These are phyloP conservation scores for Neonectria coccinea DNA, from an alignment of 2,329 filamentous ascomycete genomes.

Conservation along the genomic window DNA sequence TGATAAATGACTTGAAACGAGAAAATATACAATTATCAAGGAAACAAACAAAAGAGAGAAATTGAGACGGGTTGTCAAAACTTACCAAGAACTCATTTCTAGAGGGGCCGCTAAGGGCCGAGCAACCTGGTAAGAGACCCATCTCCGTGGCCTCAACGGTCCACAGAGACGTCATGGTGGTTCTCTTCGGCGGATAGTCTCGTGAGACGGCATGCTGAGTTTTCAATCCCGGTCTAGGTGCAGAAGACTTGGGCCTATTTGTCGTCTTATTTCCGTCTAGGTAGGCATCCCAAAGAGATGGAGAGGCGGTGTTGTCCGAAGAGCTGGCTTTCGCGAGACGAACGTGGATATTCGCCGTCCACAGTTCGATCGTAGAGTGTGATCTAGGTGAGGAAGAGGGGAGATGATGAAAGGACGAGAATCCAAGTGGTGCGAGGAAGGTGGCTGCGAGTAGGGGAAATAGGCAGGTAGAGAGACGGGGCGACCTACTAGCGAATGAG, in stretches of 20 bases:
- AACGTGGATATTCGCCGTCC: neutral
- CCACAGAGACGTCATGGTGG: slow-evolving; percentile 22
- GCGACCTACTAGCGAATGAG: slow-evolving; percentile 17
- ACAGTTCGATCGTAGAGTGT: neutral
- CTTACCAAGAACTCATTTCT: slow-evolving; percentile 1
- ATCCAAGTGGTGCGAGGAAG: neutral
- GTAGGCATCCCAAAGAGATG: neutral
- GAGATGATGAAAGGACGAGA: neutral
- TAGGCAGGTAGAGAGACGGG: slow-evolving; percentile 9
- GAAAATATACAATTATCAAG: neutral
- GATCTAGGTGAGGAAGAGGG: neutral
- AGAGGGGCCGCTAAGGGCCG: slow-evolving; percentile 9
- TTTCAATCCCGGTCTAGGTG: neutral
- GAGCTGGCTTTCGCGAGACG: neutral
- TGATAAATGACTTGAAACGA: neutral
- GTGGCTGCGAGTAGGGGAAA: neutral
- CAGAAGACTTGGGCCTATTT: neutral
- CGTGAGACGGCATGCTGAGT: neutral
- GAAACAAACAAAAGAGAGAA: neutral
- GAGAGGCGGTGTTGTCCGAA: neutral
- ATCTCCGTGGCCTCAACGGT: slow-evolving; percentile 13
- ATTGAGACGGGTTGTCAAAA: slow-evolving; percentile 8
- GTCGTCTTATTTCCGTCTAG: neutral
- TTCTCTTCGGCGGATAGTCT: slow-evolving; percentile 4
- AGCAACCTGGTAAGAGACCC: slow-evolving; percentile 23